phyloP scores from a whole-genome alignment of 805 yeast species.

The Citeromyces nyonsensis region DNA sequence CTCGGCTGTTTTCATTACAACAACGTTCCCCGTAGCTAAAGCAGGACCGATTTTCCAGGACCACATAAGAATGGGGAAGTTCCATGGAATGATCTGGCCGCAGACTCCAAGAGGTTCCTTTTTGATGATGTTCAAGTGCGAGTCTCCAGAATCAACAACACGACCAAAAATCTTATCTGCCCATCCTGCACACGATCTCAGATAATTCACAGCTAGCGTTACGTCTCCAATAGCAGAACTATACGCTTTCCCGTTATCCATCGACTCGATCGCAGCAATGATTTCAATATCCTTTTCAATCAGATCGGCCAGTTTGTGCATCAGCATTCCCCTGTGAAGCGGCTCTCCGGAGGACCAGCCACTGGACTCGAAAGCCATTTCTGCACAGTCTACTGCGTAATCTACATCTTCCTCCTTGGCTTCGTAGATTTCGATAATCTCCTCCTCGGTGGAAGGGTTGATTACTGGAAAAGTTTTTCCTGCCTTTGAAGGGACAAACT shows the following conservation, averaged over 20 bases:
- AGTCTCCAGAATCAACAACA: conserved; percentile 55
- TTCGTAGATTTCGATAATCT: conserved; percentile 52
- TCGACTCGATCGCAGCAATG: conserved; percentile 68
- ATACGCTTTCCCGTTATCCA: conserved; percentile 83
- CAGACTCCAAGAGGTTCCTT: conserved; percentile 92
- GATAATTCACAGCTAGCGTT: conserved; percentile 46
- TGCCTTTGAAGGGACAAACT: conserved; percentile 37
- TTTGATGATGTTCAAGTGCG: conserved; percentile 65
- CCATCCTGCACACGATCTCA: conserved; percentile 83
- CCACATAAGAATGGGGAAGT: conserved; percentile 88
- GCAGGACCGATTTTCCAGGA: conserved; percentile 94
- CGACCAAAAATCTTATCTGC: conserved; percentile 79
- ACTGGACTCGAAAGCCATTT: conserved; percentile 46
- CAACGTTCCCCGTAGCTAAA: conserved; percentile 77
- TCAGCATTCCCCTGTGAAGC: conserved; percentile 41
- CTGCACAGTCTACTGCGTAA: conserved; percentile 75
- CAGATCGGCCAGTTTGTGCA: conserved; percentile 63
- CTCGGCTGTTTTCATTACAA: conserved; percentile 84
- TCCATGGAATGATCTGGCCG: conserved; percentile 96
- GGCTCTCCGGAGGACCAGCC: conserved; percentile 64
- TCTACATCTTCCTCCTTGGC: conserved; percentile 73
- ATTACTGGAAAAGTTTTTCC: conserved; percentile 48
- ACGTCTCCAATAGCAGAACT: conserved; percentile 63
- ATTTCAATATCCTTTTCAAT: conserved; percentile 58
- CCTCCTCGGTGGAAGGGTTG: conserved; percentile 60